phyloP scores from a whole-genome alignment of 2,329 filamentous ascomycete genomes.

The Cordyceps militaris region DNA sequence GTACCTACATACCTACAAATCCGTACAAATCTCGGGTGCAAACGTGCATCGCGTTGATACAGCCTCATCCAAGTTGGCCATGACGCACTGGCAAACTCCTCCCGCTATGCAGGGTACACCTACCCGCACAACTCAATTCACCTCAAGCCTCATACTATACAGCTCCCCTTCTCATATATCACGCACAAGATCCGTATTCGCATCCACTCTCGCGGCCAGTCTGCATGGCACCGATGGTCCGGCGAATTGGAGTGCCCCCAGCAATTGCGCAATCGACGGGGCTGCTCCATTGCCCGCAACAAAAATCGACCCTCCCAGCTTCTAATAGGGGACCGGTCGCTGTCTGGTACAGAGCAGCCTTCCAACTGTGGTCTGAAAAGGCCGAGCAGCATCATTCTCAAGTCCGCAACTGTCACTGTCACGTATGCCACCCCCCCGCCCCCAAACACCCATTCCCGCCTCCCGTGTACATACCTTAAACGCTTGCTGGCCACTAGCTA shows the following conservation, averaged over 20 bases:
- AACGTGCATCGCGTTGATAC: too few relatives aligned
- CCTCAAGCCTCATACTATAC: neutral
- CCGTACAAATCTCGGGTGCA: too few relatives aligned
- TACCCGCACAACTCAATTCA: neutral
- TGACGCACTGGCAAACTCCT: neutral
- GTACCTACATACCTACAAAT: neutral
- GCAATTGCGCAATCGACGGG: conserved; percentile 8
- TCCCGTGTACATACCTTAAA: too few relatives aligned
- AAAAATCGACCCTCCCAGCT: neutral
- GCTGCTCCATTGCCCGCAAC: neutral
- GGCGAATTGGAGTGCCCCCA: neutral
- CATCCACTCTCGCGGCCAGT: neutral
- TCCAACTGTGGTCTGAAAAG: too few relatives aligned
- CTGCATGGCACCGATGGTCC: neutral
- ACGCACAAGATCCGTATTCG: neutral
- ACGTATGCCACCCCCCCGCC: too few relatives aligned
- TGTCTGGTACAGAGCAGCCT: too few relatives aligned
- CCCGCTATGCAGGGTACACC: neutral
- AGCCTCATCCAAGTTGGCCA: too few relatives aligned
- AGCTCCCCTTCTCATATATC: neutral
- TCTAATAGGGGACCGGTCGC: neutral
- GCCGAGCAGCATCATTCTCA: too few relatives aligned
- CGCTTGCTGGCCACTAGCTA: too few relatives aligned
- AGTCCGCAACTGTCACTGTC: too few relatives aligned
- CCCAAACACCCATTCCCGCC: too few relatives aligned